These are phyloP conservation scores for Cryptococcus hybrid DNA, from an alignment of 1,284 basidiomycete genomes.

Conservation along the genomic window DNA sequence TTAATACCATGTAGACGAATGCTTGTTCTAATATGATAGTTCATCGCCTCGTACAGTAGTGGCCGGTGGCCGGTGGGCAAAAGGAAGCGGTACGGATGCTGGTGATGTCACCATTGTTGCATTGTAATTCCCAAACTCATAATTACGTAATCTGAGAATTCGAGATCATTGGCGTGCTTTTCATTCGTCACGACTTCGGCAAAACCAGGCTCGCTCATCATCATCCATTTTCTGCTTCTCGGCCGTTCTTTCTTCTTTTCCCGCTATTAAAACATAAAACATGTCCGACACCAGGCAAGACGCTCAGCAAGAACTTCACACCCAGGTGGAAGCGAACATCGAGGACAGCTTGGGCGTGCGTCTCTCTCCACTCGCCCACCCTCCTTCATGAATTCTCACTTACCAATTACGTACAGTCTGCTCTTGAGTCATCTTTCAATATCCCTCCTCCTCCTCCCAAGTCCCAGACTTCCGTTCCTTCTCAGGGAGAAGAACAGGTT, in stretches of 20 bases:
- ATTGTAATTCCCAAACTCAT: too few relatives aligned
- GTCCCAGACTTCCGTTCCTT: conserved; percentile 1
- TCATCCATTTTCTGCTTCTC: not conserved
- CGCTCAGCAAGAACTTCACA: conserved; percentile 27
- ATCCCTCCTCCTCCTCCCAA: conserved; percentile 37
- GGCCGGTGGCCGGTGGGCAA: not conserved
- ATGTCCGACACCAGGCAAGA: conserved; percentile 42
- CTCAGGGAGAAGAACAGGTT: conserved; percentile 8
- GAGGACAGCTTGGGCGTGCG: conserved; percentile 45
- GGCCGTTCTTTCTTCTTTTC: not conserved
- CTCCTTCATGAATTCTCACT: not conserved
- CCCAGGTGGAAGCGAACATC: conserved; percentile 14
- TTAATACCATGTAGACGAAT: too few relatives aligned
- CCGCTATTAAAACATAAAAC: not conserved
- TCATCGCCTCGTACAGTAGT: not conserved
- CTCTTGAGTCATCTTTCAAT: conserved; percentile 44
- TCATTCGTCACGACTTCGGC: not conserved
- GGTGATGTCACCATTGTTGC: too few relatives aligned
- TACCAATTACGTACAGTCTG: conserved; percentile 31
- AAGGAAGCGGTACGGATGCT: not conserved
- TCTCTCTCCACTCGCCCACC: not conserved
- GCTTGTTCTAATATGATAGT: too few relatives aligned
- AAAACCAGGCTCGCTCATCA: too few relatives aligned
- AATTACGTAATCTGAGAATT: not conserved
- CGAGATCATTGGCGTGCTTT: not conserved